These are phyloP conservation scores for Tuber microsphaerosporum DNA, from an alignment of 495 filamentous ascomycete genomes.

Conservation along the genomic window DNA sequence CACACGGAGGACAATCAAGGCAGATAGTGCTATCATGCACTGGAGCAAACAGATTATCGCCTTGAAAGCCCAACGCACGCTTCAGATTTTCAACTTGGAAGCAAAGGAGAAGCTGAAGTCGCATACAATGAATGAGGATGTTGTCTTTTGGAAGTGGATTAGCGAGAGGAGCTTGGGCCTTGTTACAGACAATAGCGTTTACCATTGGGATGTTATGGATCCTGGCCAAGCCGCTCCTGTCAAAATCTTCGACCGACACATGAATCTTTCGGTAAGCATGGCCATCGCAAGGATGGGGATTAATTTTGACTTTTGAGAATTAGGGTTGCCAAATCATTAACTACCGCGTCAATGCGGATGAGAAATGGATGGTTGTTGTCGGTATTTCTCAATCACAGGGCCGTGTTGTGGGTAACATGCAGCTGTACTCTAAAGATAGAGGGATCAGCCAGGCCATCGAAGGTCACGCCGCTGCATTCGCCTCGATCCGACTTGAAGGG, in stretches of 20 bases:
- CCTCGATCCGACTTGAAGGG: slow-evolving; percentile 76
- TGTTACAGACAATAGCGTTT: slow-evolving; percentile 82
- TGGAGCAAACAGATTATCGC: slow-evolving; percentile 93
- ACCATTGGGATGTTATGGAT: slow-evolving; percentile 96
- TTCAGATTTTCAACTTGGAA: slow-evolving; percentile 94
- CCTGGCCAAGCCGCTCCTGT: slow-evolving; percentile 65
- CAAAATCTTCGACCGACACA: slow-evolving; percentile 87
- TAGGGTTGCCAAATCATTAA: slow-evolving; percentile 86
- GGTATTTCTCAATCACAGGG: slow-evolving; percentile 90
- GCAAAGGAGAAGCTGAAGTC: slow-evolving; percentile 91
- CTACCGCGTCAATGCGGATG: slow-evolving; percentile 90
- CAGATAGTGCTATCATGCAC: slow-evolving; percentile 99
- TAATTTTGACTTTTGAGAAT: slow-evolving; percentile 26
- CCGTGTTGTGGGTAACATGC: slow-evolving; percentile 89
- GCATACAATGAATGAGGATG: slow-evolving; percentile 88
- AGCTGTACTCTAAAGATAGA: slow-evolving; percentile 89
- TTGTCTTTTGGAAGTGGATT: slow-evolving; percentile 99
- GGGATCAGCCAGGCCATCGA: slow-evolving; percentile 97
- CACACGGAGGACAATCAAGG: slow-evolving; percentile 91
- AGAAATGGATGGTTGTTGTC: slow-evolving; percentile 96
- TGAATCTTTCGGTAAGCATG: slow-evolving; percentile 67
- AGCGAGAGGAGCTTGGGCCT: slow-evolving; percentile 77
- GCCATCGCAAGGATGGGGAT: not conserved
- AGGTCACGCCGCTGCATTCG: slow-evolving; percentile 93
- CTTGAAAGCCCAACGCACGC: slow-evolving; percentile 84